phyloP scores from a whole-genome alignment of 1,284 basidiomycete species.

The Ganoderma multipileum region DNA sequence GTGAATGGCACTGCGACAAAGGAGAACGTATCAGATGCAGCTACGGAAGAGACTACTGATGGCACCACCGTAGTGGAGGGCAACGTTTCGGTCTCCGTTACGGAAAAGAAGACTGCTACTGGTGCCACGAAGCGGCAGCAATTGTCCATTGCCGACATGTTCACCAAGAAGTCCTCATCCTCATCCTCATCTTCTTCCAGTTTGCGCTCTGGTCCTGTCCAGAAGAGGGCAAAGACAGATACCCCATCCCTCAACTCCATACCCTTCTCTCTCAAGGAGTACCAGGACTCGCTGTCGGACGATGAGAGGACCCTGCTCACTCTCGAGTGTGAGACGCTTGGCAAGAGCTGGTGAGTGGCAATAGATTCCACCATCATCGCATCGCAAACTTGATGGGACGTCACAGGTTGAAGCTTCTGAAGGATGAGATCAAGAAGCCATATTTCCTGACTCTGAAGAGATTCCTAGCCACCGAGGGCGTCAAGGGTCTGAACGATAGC shows the following conservation, averaged over 20 bases:
- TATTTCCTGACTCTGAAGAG: constrained; percentile 78
- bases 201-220: constrained; percentile 12
- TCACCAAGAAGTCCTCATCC: constrained; percentile 40
- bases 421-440: constrained; percentile 75
- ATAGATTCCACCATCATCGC: constrained; percentile 4
- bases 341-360: constrained; percentile 71
- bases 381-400: neutral
- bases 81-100: constrained; percentile 11
- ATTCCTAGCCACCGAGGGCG: constrained; percentile 74
- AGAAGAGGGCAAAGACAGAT: constrained; percentile 43
- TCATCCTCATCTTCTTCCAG: constrained; percentile 14
- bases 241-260: constrained; percentile 63
- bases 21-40: constrained; percentile 24
- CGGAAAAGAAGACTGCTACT: constrained; percentile 33
- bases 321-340: constrained; percentile 76
- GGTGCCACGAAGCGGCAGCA: constrained; percentile 63
- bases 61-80: constrained; percentile 13
- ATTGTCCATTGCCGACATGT: constrained; percentile 66
- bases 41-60: constrained; percentile 4
- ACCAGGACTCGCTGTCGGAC: constrained; percentile 59
- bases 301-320: constrained; percentile 63
- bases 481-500: constrained; percentile 59
- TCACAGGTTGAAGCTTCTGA: constrained; percentile 72
- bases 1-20: constrained; percentile 14
- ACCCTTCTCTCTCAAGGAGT: constrained; percentile 70